Conservation (phyloP, 2,329 filamentous ascomycete species). For the Beauveria sp. region DNA sequence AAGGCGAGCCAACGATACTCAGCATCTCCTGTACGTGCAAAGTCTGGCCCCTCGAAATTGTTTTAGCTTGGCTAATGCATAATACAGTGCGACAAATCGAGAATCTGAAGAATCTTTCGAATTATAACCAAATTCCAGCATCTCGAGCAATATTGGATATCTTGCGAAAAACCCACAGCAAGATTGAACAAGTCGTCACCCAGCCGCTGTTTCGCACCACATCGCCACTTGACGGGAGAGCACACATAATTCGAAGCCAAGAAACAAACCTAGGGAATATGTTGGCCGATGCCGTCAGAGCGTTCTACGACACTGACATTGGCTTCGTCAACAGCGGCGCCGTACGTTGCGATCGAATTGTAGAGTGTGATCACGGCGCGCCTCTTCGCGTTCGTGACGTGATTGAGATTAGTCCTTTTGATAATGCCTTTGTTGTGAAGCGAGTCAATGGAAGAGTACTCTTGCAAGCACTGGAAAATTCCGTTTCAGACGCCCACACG, state of each 20-base stretch:
- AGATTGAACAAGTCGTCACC: constrained; percentile 15
- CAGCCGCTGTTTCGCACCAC: constrained; percentile 15
- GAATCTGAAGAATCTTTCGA: neutral
- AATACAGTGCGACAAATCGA: neutral
- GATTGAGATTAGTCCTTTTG: constrained; percentile 20
- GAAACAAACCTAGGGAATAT: constrained; percentile 22
- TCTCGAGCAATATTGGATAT: neutral
- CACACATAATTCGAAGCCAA: constrained; percentile 15
- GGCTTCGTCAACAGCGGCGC: constrained; percentile 20
- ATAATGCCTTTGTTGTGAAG: constrained; percentile 19
- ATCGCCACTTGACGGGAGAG: constrained; percentile 17
- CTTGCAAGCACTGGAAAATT: constrained; percentile 17
- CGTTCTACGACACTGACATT: constrained; percentile 19
- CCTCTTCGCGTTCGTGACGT: constrained; percentile 17
- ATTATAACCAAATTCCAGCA: neutral
- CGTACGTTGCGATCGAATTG: constrained; percentile 18
- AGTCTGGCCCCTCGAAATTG: neutral
- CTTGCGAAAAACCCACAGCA: constrained; percentile 12
- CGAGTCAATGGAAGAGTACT: constrained; percentile 14
- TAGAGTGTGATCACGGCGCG: constrained; percentile 3
- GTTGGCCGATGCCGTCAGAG: constrained; percentile 18
- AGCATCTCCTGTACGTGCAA: neutral
- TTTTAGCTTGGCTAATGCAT: neutral
- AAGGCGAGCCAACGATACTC: neutral
- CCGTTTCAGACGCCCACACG: constrained; percentile 19